A percentile compares a stretch with the other conserved stretches of the same genome.
phyloP scores from a whole-genome alignment of 1,139 yeast genomes.

The Suhomyces ambrosiae region DNA sequence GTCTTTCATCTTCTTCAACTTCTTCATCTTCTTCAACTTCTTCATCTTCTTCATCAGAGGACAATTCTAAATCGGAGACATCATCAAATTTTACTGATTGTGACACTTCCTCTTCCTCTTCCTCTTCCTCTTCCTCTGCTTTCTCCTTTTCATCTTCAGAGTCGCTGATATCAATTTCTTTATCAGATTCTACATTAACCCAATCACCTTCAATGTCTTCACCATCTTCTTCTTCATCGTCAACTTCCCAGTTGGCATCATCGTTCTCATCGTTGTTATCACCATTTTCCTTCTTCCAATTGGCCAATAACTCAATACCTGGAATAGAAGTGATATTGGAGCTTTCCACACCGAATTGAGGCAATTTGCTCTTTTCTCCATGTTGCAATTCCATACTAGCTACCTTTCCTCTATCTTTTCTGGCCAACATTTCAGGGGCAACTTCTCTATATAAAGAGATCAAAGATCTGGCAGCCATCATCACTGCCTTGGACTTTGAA shows the following conservation, averaged over 20 bases:
- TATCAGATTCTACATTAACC: slow-evolving; percentile 61
- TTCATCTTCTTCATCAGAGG: slow-evolving; percentile 24
- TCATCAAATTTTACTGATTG: slow-evolving; percentile 33
- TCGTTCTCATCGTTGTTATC: slow-evolving; percentile 42
- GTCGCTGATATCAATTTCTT: slow-evolving; percentile 57
- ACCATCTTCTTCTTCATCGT: slow-evolving; percentile 45
- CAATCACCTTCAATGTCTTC: slow-evolving; percentile 65
- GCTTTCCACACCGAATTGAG: slow-evolving; percentile 73
- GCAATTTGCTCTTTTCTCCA: slow-evolving; percentile 45
- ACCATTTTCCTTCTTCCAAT: slow-evolving; percentile 82
- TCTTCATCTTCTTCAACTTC: slow-evolving; percentile 28
- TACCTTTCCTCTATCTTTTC: slow-evolving; percentile 88
- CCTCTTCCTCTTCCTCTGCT: slow-evolving; percentile 41
- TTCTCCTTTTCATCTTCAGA: slow-evolving; percentile 45
- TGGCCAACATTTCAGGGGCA: slow-evolving; percentile 91
- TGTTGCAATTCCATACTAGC: slow-evolving; percentile 80
- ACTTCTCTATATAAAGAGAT: slow-evolving; percentile 85
- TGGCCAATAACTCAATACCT: slow-evolving; percentile 84
- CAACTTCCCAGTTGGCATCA: slow-evolving; percentile 43
- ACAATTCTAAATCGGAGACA: slow-evolving; percentile 38
- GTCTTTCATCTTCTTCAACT: slow-evolving; percentile 26
- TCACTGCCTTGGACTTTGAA: slow-evolving; percentile 89
- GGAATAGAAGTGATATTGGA: slow-evolving; percentile 70
- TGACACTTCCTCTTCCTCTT: slow-evolving; percentile 36
- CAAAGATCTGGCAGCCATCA: slow-evolving; percentile 92